These are phyloP conservation scores for Xylaria palmicola DNA, from an alignment of 495 filamentous ascomycete species.

Conservation along the genomic window DNA sequence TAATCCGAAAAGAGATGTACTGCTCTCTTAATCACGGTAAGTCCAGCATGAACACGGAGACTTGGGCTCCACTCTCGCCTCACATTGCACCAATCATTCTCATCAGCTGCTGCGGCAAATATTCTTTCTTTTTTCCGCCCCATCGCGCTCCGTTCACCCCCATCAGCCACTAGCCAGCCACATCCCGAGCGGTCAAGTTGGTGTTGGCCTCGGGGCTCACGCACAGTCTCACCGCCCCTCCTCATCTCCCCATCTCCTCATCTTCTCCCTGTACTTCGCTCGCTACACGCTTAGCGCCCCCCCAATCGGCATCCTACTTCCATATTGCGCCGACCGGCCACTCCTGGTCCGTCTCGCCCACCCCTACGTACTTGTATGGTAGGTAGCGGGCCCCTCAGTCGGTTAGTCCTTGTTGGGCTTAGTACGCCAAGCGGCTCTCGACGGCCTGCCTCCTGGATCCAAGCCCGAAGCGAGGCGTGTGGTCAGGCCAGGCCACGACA, in stretches of 20 bases:
- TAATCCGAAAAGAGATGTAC: neutral
- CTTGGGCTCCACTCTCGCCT: neutral
- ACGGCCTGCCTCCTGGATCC: neutral
- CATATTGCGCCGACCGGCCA: neutral
- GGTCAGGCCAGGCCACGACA: neutral
- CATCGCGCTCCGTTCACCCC: neutral
- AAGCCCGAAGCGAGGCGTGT: neutral
- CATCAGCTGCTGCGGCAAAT: neutral
- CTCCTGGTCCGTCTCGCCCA: neutral
- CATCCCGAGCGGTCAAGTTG: neutral
- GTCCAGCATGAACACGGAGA: neutral
- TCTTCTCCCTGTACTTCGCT: neutral
- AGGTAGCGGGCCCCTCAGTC: neutral
- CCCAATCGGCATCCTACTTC: slow-evolving; percentile 3
- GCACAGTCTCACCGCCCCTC: slow-evolving; percentile 13
- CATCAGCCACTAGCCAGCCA: slow-evolving; percentile 2
- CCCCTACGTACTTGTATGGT: neutral
- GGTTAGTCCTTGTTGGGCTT: neutral
- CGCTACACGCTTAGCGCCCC: neutral
- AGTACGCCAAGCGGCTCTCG: slow-evolving; percentile 6
- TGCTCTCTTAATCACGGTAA: neutral
- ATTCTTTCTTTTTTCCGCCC: neutral
- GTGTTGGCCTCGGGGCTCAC: neutral
- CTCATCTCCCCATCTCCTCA: neutral
- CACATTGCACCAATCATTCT: neutral